These are phyloP conservation scores for Coleophoma crateriformis DNA, from an alignment of 2,329 filamentous ascomycete species.

Conservation along the genomic window DNA sequence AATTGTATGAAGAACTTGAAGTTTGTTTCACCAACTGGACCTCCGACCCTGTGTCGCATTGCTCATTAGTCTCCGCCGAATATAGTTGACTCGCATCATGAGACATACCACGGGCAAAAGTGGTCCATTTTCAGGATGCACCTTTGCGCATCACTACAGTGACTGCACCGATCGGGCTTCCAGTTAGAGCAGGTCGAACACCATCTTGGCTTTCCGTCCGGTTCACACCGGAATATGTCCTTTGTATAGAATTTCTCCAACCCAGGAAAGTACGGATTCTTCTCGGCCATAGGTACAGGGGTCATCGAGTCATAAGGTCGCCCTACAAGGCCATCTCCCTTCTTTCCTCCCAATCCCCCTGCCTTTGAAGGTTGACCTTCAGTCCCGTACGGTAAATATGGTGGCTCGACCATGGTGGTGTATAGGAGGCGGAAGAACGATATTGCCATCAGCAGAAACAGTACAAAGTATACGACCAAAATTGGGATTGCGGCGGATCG, in stretches of 20 bases:
- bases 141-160: conserved; percentile 81
- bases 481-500: conserved; percentile 59
- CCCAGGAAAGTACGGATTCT: conserved; percentile 54
- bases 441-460: conserved; percentile 60
- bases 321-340: conserved; percentile 13
- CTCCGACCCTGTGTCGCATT: conserved; percentile 63
- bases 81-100: too few relatives aligned
- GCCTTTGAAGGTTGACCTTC: too few relatives aligned
- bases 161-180: conserved; percentile 83
- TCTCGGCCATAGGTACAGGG: conserved; percentile 8
- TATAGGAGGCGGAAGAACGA: conserved; percentile 69
- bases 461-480: conserved; percentile 65
- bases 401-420: conserved; percentile 65
- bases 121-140: conserved; percentile 93
- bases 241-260: conserved; percentile 75
- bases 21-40: conserved; percentile 78
- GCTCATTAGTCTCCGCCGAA: too few relatives aligned
- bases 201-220: conserved; percentile 79
- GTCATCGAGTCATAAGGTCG: conserved; percentile 8
- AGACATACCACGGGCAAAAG: conserved; percentile 72
- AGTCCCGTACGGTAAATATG: conserved; percentile 60
- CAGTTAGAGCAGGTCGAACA: conserved; percentile 79
- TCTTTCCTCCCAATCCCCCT: too few relatives aligned
- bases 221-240: conserved; percentile 78
- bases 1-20: conserved; percentile 96